A percentile compares a stretch with the other conserved stretches of the same genome.
Conservation (phyloP, 1,284 basidiomycete genomes). For the Vanrija sp. region DNA sequence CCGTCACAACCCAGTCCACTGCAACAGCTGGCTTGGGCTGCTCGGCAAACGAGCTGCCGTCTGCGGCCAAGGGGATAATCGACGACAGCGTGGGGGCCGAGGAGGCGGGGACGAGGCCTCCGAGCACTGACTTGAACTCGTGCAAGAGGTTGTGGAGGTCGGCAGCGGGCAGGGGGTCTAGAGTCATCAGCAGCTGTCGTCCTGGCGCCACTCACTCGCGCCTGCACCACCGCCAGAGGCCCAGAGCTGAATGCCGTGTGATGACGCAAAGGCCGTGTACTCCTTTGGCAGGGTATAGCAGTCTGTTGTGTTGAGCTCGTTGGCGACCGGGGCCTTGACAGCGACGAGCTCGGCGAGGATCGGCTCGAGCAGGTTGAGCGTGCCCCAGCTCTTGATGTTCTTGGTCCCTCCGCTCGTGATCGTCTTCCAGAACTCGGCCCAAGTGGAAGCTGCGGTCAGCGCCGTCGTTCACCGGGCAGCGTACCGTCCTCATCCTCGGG, state of each 20-base stretch:
- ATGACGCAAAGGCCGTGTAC: slow-evolving; percentile 35
- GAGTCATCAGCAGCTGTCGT: not conserved
- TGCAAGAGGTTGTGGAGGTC: slow-evolving; percentile 46
- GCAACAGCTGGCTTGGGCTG: slow-evolving; percentile 20
- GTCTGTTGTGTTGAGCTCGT: slow-evolving; percentile 47
- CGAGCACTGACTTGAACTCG: slow-evolving; percentile 33
- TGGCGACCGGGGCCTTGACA: slow-evolving; percentile 22
- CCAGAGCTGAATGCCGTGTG: slow-evolving; percentile 42
- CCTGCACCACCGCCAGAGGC: slow-evolving; percentile 46
- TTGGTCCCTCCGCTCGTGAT: not conserved
- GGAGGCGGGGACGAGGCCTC: slow-evolving; percentile 8
- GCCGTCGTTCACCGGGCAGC: slow-evolving; percentile 1
- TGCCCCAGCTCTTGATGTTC: slow-evolving; percentile 31
- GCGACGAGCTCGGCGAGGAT: slow-evolving; percentile 21
- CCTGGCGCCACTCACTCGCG: slow-evolving; percentile 28
- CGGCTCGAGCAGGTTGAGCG: slow-evolving; percentile 32
- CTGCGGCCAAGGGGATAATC: slow-evolving; percentile 25
- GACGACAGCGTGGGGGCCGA: not conserved
- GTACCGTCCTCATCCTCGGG: slow-evolving; percentile 20
- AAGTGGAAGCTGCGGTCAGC: slow-evolving; percentile 6
- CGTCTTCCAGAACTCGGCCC: slow-evolving; percentile 6
- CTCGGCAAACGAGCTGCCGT: slow-evolving; percentile 26
- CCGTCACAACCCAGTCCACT: slow-evolving; percentile 45
- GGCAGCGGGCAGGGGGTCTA: slow-evolving; percentile 43
- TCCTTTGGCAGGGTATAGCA: slow-evolving; percentile 44